phyloP scores from a whole-genome alignment of 1,139 yeast species.

The Kodamaea plutei region DNA sequence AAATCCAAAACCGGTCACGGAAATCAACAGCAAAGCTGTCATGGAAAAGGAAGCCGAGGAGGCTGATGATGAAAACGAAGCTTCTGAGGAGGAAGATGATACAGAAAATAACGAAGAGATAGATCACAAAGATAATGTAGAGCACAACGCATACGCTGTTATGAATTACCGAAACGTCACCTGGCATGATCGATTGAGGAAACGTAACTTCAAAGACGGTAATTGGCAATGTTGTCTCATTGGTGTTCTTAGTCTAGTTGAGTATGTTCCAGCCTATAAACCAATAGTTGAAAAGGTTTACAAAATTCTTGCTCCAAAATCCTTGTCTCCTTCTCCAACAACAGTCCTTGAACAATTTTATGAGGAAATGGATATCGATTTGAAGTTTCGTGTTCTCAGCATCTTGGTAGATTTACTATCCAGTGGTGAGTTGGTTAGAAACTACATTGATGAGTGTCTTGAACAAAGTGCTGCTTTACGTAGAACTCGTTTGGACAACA shows the following conservation, averaged over 20 bases:
- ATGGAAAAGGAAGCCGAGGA: constrained; percentile 13
- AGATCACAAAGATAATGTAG: constrained; percentile 15
- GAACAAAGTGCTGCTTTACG: constrained; percentile 62
- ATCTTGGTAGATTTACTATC: constrained; percentile 57
- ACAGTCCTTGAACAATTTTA: constrained; percentile 52
- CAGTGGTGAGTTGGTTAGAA: constrained; percentile 56
- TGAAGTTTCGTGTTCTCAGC: constrained; percentile 49
- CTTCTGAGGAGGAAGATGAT: constrained; percentile 5
- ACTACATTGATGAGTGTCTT: constrained; percentile 62
- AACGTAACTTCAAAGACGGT: constrained; percentile 76
- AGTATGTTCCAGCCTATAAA: constrained; percentile 53
- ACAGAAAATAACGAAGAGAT: constrained; percentile 6
- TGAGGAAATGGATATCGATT: constrained; percentile 40
- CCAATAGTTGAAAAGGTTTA: constrained; percentile 44
- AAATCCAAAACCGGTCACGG: constrained; percentile 7
- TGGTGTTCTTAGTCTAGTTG: constrained; percentile 64
- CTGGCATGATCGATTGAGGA: constrained; percentile 77
- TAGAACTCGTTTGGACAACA: constrained; percentile 63
- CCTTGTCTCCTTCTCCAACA: constrained; percentile 44
- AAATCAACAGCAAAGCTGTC: constrained; percentile 10
- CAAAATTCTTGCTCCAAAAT: constrained; percentile 54
- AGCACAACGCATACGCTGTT: constrained; percentile 52
- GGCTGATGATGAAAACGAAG: constrained; percentile 10
- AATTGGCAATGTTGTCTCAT: constrained; percentile 77
- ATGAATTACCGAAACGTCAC: constrained; percentile 58